Evolutionary conservation across 352 stramenopile genomes (phyloP), one percentile per base, ranked within the genome.

Genomic region (Aphanomyces cochlioides): DNA sequence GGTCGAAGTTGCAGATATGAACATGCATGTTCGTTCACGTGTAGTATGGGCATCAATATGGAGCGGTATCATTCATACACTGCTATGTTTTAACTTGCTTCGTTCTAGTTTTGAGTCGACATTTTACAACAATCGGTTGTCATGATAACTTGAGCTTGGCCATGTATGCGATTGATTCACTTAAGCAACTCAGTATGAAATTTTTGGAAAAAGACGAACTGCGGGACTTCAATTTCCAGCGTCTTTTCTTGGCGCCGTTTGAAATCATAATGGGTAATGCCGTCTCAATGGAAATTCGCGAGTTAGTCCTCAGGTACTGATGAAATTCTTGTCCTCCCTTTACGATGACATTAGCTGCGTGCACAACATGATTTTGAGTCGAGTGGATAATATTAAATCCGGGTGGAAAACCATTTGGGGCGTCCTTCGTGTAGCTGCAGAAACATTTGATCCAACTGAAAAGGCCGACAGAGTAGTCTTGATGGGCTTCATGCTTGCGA

Each of bases 151-250:
- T 97, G 47, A 93, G 95, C 57, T 88, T 99, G 21, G 97, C 96
- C 54, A 98, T 99, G 87, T 99, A 98, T 75, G 96, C 97, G 1
- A 98, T 99, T 56, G 98, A 99, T 79, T 98, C 96, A 21, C 82
- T 99, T 19, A 96, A 97, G 47, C 98, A 99, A 80, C 83, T 99
- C n/a, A 99, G 96, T 67, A 97, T 99, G 77, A 99, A 99, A 77
- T 99, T 99, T 77, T 80, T 99, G 1, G 95, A 99, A 73, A 98
- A 98, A 72, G 90, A 97, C 39, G 98, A 99, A 73, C 85, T 99
- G 10, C 92, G 93, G 53, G 96, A 98, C 72, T 99, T 99, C 74
- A 98, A 99, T 79, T 99, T 99, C 75, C 98, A 99, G 80, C 80
- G 96, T 12, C 77, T 99, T 37, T 99, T 99, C 77, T 85, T 99